Evolutionary conservation across 2,329 filamentous ascomycete species (phyloP).

Genomic region (Hysterium pulicare): DNA sequence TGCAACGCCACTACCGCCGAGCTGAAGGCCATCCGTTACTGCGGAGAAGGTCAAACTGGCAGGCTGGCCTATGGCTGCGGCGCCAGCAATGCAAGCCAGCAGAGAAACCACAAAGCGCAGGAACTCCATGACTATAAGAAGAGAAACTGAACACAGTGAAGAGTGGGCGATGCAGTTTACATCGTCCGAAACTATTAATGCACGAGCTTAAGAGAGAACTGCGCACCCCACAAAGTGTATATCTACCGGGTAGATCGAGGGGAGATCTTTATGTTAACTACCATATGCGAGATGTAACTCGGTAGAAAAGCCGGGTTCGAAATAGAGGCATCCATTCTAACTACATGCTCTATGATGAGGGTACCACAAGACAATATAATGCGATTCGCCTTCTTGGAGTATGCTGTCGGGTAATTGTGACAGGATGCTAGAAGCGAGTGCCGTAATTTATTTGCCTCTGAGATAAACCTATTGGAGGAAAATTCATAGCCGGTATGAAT

Average conservation of each 20-base stretch:
- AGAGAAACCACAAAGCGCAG: background rate
- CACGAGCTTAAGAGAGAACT: background rate
- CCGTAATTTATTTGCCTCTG: background rate
- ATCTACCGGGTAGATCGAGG: background rate
- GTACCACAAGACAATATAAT: background rate
- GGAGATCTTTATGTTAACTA: background rate
- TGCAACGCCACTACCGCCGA: conserved; percentile 13
- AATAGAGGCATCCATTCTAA: background rate
- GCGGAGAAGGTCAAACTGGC: conserved; percentile 17
- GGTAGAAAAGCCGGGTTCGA: background rate
- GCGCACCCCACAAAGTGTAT: background rate
- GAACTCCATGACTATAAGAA: background rate
- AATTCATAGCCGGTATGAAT: background rate
- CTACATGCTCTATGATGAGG: background rate
- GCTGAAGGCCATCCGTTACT: conserved; percentile 15
- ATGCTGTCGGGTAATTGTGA: background rate
- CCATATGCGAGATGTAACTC: background rate
- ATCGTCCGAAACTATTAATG: background rate
- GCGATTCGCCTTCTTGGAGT: background rate
- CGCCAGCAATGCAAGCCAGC: background rate
- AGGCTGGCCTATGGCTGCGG: conserved; percentile 16
- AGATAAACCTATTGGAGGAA: background rate
- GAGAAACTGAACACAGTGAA: background rate
- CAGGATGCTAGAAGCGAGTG: background rate
- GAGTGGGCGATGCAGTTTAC: background rate